Conservation (phyloP, 768 basidiomycete species). For the Tephrocybe sp. region DNA sequence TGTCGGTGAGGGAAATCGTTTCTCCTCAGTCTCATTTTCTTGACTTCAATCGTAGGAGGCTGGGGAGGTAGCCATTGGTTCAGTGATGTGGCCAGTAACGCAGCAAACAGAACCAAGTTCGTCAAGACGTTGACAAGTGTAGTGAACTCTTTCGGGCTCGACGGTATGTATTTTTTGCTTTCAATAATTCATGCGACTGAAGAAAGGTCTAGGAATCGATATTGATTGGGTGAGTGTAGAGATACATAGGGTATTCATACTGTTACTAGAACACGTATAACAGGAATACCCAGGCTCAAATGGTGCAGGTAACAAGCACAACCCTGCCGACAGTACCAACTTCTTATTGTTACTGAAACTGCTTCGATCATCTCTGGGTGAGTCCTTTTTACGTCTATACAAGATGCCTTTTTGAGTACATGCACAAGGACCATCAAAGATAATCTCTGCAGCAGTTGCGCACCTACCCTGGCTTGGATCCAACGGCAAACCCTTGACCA, state of each 20-base stretch:
- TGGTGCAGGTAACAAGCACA: slow-evolving; percentile 61
- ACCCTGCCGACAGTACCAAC: slow-evolving; percentile 58
- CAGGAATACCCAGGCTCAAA: slow-evolving; percentile 71
- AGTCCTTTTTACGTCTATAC: neutral
- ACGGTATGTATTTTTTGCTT: slow-evolving; percentile 46
- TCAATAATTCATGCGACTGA: slow-evolving; percentile 28
- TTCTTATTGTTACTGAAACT: slow-evolving; percentile 57
- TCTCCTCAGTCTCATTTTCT: neutral
- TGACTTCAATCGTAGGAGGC: slow-evolving; percentile 36
- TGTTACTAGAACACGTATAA: slow-evolving; percentile 25
- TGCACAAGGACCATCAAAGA: slow-evolving; percentile 47
- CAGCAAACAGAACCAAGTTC: slow-evolving; percentile 50
- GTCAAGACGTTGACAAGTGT: slow-evolving; percentile 49
- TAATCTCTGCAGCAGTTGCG: slow-evolving; percentile 68
- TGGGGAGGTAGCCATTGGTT: slow-evolving; percentile 71
- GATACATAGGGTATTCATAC: neutral
- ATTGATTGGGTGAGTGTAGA: slow-evolving; percentile 52
- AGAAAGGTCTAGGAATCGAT: slow-evolving; percentile 36
- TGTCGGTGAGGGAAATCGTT: slow-evolving; percentile 46
- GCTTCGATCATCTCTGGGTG: slow-evolving; percentile 55
- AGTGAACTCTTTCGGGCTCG: slow-evolving; percentile 59
- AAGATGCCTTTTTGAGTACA: neutral
- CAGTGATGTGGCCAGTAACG: slow-evolving; percentile 51
- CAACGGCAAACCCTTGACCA: slow-evolving; percentile 56
- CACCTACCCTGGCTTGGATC: slow-evolving; percentile 66